These are phyloP conservation scores for Quillaja saponaria DNA, from an alignment of 306 rosid species.

Conservation along the genomic window DNA sequence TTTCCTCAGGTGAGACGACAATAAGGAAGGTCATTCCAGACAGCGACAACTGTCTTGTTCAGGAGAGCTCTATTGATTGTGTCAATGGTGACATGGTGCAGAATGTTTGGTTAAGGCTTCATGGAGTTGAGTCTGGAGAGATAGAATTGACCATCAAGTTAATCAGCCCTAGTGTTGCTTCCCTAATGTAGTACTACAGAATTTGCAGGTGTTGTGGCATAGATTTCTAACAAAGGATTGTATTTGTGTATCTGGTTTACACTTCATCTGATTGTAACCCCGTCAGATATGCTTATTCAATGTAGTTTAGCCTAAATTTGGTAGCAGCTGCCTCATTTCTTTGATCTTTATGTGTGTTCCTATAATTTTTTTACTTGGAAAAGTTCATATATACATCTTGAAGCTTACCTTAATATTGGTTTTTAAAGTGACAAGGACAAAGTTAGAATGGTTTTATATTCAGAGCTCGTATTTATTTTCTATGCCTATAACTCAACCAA, in stretches of 20 bases:
- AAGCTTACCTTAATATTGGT: too few relatives aligned
- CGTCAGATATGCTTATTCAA: slow-evolving; percentile 21
- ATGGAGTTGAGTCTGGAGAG: slow-evolving; percentile 87
- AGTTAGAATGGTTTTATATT: too few relatives aligned
- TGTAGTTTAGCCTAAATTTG: slow-evolving; percentile 28
- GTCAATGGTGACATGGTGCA: slow-evolving; percentile 77
- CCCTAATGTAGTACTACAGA: slow-evolving; percentile 35
- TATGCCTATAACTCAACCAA: too few relatives aligned
- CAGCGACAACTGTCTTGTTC: slow-evolving; percentile 70
- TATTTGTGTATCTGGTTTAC: slow-evolving; percentile 27
- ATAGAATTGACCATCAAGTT: slow-evolving; percentile 75
- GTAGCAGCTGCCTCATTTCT: slow-evolving; percentile 11
- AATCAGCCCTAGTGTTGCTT: slow-evolving; percentile 37
- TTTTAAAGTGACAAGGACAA: too few relatives aligned
- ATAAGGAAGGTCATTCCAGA: slow-evolving; percentile 81
- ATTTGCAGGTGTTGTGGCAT: slow-evolving; percentile 18
- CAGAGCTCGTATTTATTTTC: too few relatives aligned
- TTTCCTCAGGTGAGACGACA: slow-evolving; percentile 63
- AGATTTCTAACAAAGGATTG: slow-evolving; percentile 41
- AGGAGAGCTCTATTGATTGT: slow-evolving; percentile 77
- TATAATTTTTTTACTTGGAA: slow-evolving; percentile 14
- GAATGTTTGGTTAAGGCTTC: slow-evolving; percentile 88
- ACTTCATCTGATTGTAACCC: slow-evolving; percentile 25
- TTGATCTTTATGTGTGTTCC: slow-evolving; percentile 25
- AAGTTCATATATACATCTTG: neutral